Base-by-base conservation (phyloP, 306 rosid species). In the Adenanthera pavonina region DNA sequence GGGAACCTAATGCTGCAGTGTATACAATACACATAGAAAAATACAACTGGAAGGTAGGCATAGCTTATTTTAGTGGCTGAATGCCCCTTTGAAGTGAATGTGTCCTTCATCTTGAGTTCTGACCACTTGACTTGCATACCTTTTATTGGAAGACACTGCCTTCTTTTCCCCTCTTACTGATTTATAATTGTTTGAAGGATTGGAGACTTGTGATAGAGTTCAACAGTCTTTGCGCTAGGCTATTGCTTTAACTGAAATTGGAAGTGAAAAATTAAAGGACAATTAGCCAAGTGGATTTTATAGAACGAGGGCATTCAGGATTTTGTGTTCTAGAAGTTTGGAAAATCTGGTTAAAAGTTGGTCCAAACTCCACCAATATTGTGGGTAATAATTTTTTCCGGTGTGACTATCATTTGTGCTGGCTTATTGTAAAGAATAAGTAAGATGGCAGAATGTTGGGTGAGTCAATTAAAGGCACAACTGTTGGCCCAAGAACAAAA, bases 11-110 rank as follows among this genome's bases (percentile, higher is more conserved):
- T 62, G 44, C 15, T 33, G 1, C 10, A 40, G 47, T 68, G 33
- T 43, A 75, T 80, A 35, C 69, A 48, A 30, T 12, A 34, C 5
- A 13, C 13, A 35, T n/a, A 13, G n/a, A 62, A 34, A 16, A n/a
- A 13, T 67, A 41, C 74, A 71, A 74, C 71, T 69, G 76, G 81
- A 62, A 70, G 60, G 49, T 78, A 44, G 35, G 68, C 59, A 17
- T 43, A 61, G 14, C 44, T 53, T 68, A 8, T 76, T 72, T 36
- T 46, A 9, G 16, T 59, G 43, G 52, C 66, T 69, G 67, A 64
- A 46, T 56, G 44, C 70, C 62, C 64, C 65, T n/a, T 62, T 36
- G 13, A 35, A 7, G 38, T 78, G 11, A 35, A 16, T 34, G 14
- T 72, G 69, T 36, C 57, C 53, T 64, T 46, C 17, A 17, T 65